Base-by-base conservation (phyloP, 768 basidiomycete genomes). In the Neoboletus subvelutipes region DNA sequence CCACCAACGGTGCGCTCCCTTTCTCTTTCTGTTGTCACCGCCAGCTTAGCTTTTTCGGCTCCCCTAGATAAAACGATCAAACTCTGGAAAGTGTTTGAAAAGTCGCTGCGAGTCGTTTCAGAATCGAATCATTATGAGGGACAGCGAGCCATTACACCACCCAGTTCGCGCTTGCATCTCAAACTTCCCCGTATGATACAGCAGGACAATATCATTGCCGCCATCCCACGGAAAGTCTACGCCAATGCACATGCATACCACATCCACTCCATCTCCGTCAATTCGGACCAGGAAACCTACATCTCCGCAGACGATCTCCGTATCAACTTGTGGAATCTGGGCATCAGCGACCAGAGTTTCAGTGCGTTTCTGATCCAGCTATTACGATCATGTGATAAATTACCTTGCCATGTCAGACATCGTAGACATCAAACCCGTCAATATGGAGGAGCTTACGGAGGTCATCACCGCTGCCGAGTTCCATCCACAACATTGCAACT, bases 401-500 rank as follows among this genome's bases (percentile, higher is more conserved):
- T 45, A 59, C 52, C 34, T 31, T 29, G 29, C 24, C 29, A 20
- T 50, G 13, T 65, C 42, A 99, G 97, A 99, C 76, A 98, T 99
- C 68, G 95, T 99, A 61, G 97, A 99, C 74, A 98, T 99, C 84
- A 99, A 99, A 72, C 97, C 97, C 2, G 86, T 93, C 67, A 99
- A 99, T 75, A 99, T 99, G 97, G 97, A 99, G 71, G 97, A 99
- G 73, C 81, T 99, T 53, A 98, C 97, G 17, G 97, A 99, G 73
- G 97, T 99, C 71, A 98, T 99, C 74, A 99, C 97, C n/a, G 93
- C 96, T 12, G 94, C 97, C 47, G 97, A 99, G 76, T 98, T 99
- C 76, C 97, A 98, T 71, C 97, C 97, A 33, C 83, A 85, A 52
- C 92, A 96, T 61, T 98, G 97, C 86, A 98, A 98, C 74, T 79